Base-by-base conservation (phyloP, 345 rosid species). In the Bruguiera sexangula region DNA sequence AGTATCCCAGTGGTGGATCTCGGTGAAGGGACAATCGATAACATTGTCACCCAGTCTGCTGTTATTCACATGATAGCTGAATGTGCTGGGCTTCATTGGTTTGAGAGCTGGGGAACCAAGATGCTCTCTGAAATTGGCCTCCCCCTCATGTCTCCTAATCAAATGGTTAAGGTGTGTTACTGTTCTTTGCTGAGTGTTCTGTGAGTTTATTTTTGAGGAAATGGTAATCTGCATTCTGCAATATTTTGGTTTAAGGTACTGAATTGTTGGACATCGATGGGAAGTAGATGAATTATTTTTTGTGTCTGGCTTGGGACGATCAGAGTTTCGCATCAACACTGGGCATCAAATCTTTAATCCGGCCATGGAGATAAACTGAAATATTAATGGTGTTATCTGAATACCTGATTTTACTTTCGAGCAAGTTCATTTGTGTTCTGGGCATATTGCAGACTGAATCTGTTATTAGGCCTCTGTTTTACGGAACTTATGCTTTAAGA, bases 51-150 rank as follows among this genome's bases (percentile, higher is more conserved):
- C 11, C 99, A 96, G 68, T 85, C 99, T 67, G 91, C 92, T 68
- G 98, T 96, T 69, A 90, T 96, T 82, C 99, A 96, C 84, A 90
- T 96, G 97, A 71, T 96, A 63, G 96, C 97, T 6, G 99, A 96
- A 83, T 96, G 99, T 39, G 85, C 77, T 0, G 98, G 98, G 62
- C 94, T 87, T 68, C 92, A 87, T 62, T 96, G 99, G 99, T 96
- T 96, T 22, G 98, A 96, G 55, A 86, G 82, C 73, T 96, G 97
- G 98, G 99, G 99, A 73, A 80, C 79, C 56, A 96, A 89, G 84
- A 87, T 80, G 67, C 90, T 96, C 56, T 83, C 90, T 52, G 89
- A 96, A 71, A 86, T 96, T 27, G 96, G 97, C 65, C 99, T 96
- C 76, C 99, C 99, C 24, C 8, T 79, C 19, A 85, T 87, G 87